phyloP scores from a whole-genome alignment of 2,329 filamentous ascomycete genomes.

The Harringtonia aguacate region DNA sequence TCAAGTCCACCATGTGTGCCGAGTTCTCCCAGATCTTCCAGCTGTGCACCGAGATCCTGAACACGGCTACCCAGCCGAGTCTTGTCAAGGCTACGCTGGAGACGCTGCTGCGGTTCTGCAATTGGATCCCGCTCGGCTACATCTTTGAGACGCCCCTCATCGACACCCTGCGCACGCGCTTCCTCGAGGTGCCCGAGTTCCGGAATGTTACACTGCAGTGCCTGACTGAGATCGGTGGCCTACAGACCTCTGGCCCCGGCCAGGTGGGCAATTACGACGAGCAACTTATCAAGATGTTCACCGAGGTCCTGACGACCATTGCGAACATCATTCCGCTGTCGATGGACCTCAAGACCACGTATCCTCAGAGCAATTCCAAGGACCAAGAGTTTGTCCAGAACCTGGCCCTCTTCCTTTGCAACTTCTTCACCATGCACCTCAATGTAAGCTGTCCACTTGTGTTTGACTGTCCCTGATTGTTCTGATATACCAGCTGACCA shows the following conservation, averaged over 20 bases:
- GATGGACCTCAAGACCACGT: constrained; percentile 83
- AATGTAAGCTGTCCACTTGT: constrained; percentile 40
- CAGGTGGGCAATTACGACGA: constrained; percentile 74
- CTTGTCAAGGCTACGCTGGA: constrained; percentile 95
- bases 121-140: constrained; percentile 97
- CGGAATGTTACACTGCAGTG: constrained; percentile 95
- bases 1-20: constrained; percentile 97
- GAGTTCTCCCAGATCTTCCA: constrained; percentile 99
- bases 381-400: constrained; percentile 99
- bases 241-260: constrained; percentile 68
- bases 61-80: constrained; percentile 72
- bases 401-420: constrained; percentile 87
- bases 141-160: constrained; percentile 98
- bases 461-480: not conserved
- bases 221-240: constrained; percentile 88
- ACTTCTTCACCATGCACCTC: constrained; percentile 91
- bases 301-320: constrained; percentile 86
- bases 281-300: constrained; percentile 97
- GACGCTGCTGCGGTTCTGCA: constrained; percentile 90
- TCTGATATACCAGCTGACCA: constrained; percentile 6
- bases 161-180: constrained; percentile 83
- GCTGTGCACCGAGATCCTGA: constrained; percentile 90
- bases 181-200: constrained; percentile 88
- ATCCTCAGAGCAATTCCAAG: constrained; percentile 78
- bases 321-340: constrained; percentile 86